phyloP scores from a whole-genome alignment of 371 early-diverging fungal species.

The Apophysomyces ossiformis region DNA sequence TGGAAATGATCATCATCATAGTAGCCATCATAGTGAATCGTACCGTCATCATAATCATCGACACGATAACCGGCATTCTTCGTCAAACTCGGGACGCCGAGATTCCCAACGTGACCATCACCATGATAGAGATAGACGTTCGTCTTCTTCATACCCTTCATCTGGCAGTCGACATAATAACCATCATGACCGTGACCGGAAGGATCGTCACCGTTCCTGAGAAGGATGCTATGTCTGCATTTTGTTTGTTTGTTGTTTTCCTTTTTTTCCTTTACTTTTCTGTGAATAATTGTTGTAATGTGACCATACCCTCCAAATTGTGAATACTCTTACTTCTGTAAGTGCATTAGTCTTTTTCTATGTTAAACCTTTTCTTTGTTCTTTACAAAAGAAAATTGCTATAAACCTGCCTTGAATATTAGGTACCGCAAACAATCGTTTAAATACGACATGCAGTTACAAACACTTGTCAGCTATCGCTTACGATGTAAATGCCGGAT shows the following conservation, averaged over 20 bases:
- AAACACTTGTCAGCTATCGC: no score
- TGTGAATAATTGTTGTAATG: slow-evolving; percentile 9
- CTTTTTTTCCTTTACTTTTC: not conserved
- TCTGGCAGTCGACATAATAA: not conserved
- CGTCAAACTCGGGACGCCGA: not conserved
- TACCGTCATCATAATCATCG: slow-evolving; percentile 1
- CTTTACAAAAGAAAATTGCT: not conserved
- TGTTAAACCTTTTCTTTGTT: not conserved
- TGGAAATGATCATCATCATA: not conserved
- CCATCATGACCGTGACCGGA: slow-evolving; percentile 10
- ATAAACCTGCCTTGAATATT: not conserved
- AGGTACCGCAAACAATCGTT: no score
- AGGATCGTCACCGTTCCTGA: slow-evolving; percentile 6
- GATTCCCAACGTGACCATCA: slow-evolving; percentile 2
- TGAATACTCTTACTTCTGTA: not conserved
- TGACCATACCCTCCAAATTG: slow-evolving; percentile 8
- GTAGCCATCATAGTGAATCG: slow-evolving; percentile 1
- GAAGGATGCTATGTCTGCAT: not conserved
- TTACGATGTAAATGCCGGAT: no score
- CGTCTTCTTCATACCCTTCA: slow-evolving; percentile 8
- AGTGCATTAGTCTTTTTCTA: slow-evolving; percentile 6
- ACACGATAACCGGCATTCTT: slow-evolving; percentile 5
- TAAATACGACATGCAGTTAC: no score
- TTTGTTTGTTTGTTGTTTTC: not conserved
- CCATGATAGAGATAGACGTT: slow-evolving; percentile 8